phyloP scores from a whole-genome alignment of 2,329 filamentous ascomycete genomes.

The Pestalotiopsis sp. region DNA sequence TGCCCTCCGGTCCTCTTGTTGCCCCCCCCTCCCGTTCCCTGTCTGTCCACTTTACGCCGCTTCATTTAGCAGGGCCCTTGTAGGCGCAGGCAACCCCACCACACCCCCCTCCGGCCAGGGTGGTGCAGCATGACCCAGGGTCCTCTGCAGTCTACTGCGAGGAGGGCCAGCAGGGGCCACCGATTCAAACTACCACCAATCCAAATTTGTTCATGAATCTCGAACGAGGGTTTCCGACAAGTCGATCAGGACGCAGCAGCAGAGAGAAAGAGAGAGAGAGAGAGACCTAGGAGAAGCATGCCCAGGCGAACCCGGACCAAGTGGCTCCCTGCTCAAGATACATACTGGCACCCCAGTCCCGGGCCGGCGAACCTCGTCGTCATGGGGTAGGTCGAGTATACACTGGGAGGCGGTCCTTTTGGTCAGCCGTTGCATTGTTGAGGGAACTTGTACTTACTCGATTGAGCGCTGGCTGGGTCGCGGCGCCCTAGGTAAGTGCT shows the following conservation, averaged over 20 bases:
- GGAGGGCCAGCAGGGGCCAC: slow-evolving; percentile 10
- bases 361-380: slow-evolving; percentile 4
- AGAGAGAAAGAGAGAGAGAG: not conserved
- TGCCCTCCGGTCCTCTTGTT: slow-evolving; percentile 2
- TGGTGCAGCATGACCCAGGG: not conserved
- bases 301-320: not conserved
- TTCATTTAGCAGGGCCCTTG: slow-evolving; percentile 14
- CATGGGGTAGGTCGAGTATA: slow-evolving; percentile 6
- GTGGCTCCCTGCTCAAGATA: not conserved
- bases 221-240: slow-evolving; percentile 9
- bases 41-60: slow-evolving; percentile 15
- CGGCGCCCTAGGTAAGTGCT: slow-evolving; percentile 1
- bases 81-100: slow-evolving; percentile 11
- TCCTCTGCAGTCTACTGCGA: slow-evolving; percentile 8
- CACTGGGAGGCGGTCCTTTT: not conserved
- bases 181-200: slow-evolving; percentile 13
- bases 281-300: not conserved
- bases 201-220: slow-evolving; percentile 14
- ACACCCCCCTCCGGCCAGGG: slow-evolving; percentile 13
- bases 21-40: slow-evolving; percentile 2
- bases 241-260: slow-evolving; percentile 6
- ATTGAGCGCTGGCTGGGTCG: not conserved
- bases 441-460: slow-evolving; percentile 5
- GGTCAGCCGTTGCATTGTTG: not conserved
- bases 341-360: not conserved